Base-by-base conservation (phyloP, 345 rosid genomes). In the Eutrema heterophyllum region DNA sequence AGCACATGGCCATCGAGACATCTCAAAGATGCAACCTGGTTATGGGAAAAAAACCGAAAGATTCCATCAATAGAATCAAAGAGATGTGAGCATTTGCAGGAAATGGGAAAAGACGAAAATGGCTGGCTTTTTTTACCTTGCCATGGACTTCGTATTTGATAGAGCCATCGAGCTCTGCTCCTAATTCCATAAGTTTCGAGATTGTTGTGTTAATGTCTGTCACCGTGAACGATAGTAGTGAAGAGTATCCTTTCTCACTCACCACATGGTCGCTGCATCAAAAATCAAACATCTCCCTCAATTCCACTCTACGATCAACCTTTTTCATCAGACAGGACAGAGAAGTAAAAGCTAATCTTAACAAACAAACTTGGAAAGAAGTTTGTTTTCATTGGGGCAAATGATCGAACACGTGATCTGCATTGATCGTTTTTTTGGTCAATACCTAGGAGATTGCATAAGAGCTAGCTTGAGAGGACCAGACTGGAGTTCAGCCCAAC, bases 401-500 rank as follows among this genome's bases (percentile, higher is more conserved):
- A 75, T 77, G 55, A 81, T 85, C 93, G 67, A 87, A 85, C 93
- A 84, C 0, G 29, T 55, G 30, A 15, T 71, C 36, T 51, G 72
- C 84, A 67, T 39, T 18, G 11, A 11, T 6, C 3, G 5, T 14
- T 29, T 33, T 29, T 33, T 11, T 1, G 30, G 13, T 4, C 1
- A 53, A 2, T 56, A 95, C 97, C 84, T 68, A 8, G 97, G 86
- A 46, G 86, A 84, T 62, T 89, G 92, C 90, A 95, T 80, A 49
- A 89, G 86, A 36, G 92, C 91, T 30, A 92, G 93, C 80, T 84
- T 95, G 44, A 95, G 89, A 21, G 94, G 81, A 50, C 94, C 94
- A 1, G 96, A 88, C n/a, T 92, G 85, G 44, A 90, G 94, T 72
- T 95, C 97, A 3, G 96, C 98, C 98, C 94, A 95, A 33, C 96